These are phyloP conservation scores for Sphagnurus paluster DNA, from an alignment of 1,284 basidiomycete genomes.

Conservation along the genomic window DNA sequence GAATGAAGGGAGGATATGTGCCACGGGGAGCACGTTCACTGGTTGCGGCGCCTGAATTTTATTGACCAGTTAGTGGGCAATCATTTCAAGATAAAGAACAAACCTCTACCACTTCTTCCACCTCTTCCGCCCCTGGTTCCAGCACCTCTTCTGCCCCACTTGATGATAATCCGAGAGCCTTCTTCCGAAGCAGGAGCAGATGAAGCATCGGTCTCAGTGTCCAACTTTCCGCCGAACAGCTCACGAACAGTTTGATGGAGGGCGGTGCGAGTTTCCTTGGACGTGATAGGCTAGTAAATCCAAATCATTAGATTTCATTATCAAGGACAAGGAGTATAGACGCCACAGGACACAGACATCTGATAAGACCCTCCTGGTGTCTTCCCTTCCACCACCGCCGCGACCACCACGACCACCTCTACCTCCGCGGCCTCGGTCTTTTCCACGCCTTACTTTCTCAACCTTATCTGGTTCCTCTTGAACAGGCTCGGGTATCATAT, in stretches of 20 bases:
- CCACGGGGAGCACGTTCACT: conserved; percentile 52
- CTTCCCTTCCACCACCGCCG: conserved; percentile 54
- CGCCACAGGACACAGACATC: conserved; percentile 54
- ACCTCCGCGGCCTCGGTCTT: conserved; percentile 41
- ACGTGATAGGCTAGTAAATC: conserved; percentile 73
- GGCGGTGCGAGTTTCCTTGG: conserved; percentile 79
- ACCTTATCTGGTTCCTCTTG: conserved; percentile 16
- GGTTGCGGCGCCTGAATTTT: conserved; percentile 25
- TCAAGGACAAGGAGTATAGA: conserved; percentile 20
- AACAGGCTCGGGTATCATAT: conserved; percentile 16
- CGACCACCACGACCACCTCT: conserved; percentile 45
- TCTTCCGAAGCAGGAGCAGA: conserved; percentile 50
- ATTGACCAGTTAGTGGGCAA: conserved; percentile 3
- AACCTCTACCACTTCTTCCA: conserved; percentile 42
- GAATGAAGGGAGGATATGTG: conserved; percentile 86
- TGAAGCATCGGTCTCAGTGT: conserved; percentile 73
- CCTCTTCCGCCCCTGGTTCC: conserved; percentile 43
- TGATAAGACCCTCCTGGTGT: conserved; percentile 75
- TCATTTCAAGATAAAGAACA: not conserved
- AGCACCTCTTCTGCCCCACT: conserved; percentile 61
- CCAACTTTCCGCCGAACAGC: conserved; percentile 80
- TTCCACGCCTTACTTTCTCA: conserved; percentile 39
- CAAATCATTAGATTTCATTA: conserved; percentile 15
- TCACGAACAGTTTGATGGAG: conserved; percentile 84
- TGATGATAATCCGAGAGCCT: conserved; percentile 71